Evolutionary conservation across 495 filamentous ascomycete species (phyloP), one percentile per base, ranked within the genome.

Genomic region (Penicillium pancosmium): DNA sequence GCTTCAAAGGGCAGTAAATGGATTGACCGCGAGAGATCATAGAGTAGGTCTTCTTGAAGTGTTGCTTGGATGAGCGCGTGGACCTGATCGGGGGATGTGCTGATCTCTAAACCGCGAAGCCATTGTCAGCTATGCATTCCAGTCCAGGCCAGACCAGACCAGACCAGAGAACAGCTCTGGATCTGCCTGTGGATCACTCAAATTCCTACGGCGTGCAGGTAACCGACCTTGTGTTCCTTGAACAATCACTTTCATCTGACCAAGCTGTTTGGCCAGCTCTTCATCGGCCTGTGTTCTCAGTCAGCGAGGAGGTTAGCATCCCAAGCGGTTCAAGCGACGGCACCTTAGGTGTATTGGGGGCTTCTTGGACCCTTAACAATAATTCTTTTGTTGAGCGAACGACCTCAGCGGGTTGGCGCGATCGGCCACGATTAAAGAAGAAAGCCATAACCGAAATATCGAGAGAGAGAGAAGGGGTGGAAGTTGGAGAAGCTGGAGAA

Each of bases 1-100:
- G 91, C 88, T 78, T 99, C 95, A 79, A 99, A 99, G 6, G 93
- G 90, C 6, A 98, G 85, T 27, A 87, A 81, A 71, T 89, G 84
- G 50, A 99, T 87, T 68, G 86, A 85, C 47, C 83, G 80, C 27
- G 93, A 89, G 38, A 99, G 86, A 34, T 89, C 78, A 64, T 88
- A 90, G 36, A 98, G 84, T 21, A 99, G 78, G 70, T 97, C 91
- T 75, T 96, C 91, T 64, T 92, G 83, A 62, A 97, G 87, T 38
- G 96, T 84, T 51, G 87, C 83, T 41, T 83, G 86, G 46, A 97
- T 84, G 18, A 98, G 81, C 55, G 88, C 82, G 65, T 89, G 84
- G 57, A 95, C 88, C 68, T 93, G 89, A 50, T 97, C 92, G 19
- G 92, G 92, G 54, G 83, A 90, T 59, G 88, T 85, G 67, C 96